Evolutionary conservation across 2,329 filamentous ascomycete genomes (phyloP).

Genomic region (Proliferodiscus dingleyae): DNA sequence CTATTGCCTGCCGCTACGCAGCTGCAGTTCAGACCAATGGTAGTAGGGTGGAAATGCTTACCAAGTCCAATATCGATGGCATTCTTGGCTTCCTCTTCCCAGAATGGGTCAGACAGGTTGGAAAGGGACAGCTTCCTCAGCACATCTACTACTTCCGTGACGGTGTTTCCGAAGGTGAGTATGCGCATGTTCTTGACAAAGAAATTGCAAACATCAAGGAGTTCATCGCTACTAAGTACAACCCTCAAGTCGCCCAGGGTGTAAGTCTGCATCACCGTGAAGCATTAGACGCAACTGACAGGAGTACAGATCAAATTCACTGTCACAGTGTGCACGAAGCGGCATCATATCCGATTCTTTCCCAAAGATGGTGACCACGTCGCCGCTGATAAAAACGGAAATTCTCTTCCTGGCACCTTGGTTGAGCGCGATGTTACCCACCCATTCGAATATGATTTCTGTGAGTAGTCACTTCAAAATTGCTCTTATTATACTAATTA

Average conservation of each 20-base stretch:
- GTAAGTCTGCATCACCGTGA: constrained; percentile 9
- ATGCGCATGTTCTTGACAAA: constrained; percentile 69
- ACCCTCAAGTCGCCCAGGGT: constrained; percentile 21
- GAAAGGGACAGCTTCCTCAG: constrained; percentile 51
- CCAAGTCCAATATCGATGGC: constrained; percentile 55
- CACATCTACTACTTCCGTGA: constrained; percentile 91
- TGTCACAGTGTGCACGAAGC: constrained; percentile 85
- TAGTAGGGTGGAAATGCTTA: constrained; percentile 73
- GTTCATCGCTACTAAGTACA: constrained; percentile 42
- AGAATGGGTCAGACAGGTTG: constrained; percentile 57
- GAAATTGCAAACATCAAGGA: constrained; percentile 70
- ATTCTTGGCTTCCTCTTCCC: constrained; percentile 62
- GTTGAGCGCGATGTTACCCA: constrained; percentile 89
- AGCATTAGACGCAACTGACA: constrained; percentile 5
- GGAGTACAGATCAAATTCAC: constrained; percentile 57
- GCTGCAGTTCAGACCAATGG: constrained; percentile 81
- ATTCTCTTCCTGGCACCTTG: constrained; percentile 79
- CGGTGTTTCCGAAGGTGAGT: constrained; percentile 85
- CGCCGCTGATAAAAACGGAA: constrained; percentile 67
- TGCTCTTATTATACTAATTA: not conserved
- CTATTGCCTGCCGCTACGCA: constrained; percentile 66
- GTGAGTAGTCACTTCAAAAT: constrained; percentile 28
- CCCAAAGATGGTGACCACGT: constrained; percentile 50
- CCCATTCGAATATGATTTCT: constrained; percentile 88
- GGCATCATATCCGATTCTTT: constrained; percentile 92